Conservation (phyloP, 306 rosid species). For the Carpinus fangiana region DNA sequence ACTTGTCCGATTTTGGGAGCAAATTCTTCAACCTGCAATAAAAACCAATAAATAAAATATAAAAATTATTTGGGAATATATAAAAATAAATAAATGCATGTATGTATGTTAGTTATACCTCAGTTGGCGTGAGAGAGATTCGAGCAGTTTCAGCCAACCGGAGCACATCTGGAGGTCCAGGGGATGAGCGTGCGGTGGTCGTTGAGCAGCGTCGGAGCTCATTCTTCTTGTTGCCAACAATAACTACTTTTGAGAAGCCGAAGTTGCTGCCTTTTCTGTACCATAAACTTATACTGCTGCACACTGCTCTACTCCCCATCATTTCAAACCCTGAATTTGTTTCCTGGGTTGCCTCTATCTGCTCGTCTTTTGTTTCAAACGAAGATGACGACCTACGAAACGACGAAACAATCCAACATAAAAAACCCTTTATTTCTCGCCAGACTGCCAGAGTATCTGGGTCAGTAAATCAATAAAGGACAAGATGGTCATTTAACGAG, state of each 20-base stretch:
- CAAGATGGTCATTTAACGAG: too few species aligned
- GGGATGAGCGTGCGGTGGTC: conserved; percentile 38
- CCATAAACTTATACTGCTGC: neutral
- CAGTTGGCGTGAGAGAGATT: conserved; percentile 59
- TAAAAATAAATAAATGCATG: neutral
- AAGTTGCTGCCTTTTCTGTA: conserved; percentile 2
- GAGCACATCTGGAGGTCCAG: conserved; percentile 64
- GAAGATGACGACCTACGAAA: too few species aligned
- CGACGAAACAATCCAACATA: too few species aligned
- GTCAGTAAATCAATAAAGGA: too few species aligned
- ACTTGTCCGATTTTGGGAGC: conserved; percentile 80
- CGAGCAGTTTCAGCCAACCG: conserved; percentile 81
- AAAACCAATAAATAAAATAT: neutral
- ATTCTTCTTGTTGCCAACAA: neutral
- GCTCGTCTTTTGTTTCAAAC: too few species aligned
- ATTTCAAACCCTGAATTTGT: neutral
- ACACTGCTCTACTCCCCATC: neutral
- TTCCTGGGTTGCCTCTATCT: too few species aligned
- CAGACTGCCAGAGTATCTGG: too few species aligned
- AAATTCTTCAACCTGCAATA: conserved; percentile 62
- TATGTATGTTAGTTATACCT: conserved; percentile 35
- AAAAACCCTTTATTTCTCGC: too few species aligned
- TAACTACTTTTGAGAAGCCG: conserved; percentile 10
- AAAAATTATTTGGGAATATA: neutral
- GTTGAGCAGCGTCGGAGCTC: conserved; percentile 32